Percentiles rank a stretch among this genome's conserved stretches.
These are phyloP conservation scores for Globisporangium splendens DNA, from an alignment of 352 stramenopile species.

Conservation along the genomic window DNA sequence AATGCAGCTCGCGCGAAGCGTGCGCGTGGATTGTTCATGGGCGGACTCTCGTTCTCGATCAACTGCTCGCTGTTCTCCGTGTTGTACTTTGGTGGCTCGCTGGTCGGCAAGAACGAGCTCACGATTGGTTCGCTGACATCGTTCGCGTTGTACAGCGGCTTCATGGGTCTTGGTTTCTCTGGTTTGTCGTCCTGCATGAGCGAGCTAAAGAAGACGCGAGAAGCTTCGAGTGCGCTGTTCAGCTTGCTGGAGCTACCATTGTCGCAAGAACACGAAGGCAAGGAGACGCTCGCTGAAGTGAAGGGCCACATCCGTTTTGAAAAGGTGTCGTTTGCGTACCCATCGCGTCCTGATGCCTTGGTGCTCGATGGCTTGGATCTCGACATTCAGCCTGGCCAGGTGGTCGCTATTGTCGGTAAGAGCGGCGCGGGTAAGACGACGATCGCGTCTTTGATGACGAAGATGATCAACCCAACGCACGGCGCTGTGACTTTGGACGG, in stretches of 20 bases:
- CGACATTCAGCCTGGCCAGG: constrained; percentile 72
- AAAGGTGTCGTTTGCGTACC: constrained; percentile 83
- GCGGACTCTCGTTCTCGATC: constrained; percentile 80
- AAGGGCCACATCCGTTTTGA: constrained; percentile 72
- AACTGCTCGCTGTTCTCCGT: constrained; percentile 90
- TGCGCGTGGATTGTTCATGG: constrained; percentile 89
- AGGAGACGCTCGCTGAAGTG: constrained; percentile 39
- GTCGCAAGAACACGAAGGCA: constrained; percentile 27
- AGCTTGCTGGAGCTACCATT: constrained; percentile 49
- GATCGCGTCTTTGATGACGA: constrained; percentile 74
- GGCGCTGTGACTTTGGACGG: constrained; percentile 66
- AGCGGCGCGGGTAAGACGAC: constrained; percentile 86
- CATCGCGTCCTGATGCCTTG: constrained; percentile 61
- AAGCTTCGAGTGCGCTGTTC: constrained; percentile 73
- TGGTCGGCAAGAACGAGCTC: constrained; percentile 81
- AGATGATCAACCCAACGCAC: constrained; percentile 61
- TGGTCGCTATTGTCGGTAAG: constrained; percentile 83
- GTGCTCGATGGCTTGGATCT: constrained; percentile 67
- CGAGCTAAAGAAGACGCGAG: constrained; percentile 71
- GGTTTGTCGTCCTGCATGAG: constrained; percentile 80
- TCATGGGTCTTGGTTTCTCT: constrained; percentile 89
- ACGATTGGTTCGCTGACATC: constrained; percentile 89
- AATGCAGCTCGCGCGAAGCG: constrained; percentile 70
- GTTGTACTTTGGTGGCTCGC: constrained; percentile 86
- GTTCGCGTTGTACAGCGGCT: constrained; percentile 89